Conservation (phyloP, 2,329 filamentous ascomycete species). For the Aspergillus latus region DNA sequence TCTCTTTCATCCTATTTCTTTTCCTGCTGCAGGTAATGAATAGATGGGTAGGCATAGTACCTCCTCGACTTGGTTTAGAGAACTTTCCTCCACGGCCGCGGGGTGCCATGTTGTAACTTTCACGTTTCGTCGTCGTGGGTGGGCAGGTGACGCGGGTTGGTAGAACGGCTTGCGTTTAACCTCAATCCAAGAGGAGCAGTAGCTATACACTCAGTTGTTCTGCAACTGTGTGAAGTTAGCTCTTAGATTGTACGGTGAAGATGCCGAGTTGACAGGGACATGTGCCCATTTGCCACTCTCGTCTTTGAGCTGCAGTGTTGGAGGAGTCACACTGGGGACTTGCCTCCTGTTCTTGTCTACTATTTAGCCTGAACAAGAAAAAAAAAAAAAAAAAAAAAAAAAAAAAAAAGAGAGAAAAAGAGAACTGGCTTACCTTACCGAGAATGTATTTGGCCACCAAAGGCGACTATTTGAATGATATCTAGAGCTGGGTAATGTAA, state of each 20-base stretch:
- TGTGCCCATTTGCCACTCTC: neutral
- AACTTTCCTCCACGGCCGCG: constrained; percentile 91
- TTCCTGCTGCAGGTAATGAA: neutral
- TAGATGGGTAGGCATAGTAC: constrained; percentile 50
- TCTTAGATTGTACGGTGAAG: neutral
- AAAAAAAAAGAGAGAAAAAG: too few relatives aligned
- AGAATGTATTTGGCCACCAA: neutral
- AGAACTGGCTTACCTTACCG: too few relatives aligned
- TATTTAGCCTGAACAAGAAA: neutral
- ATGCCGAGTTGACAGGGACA: neutral
- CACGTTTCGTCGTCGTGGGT: neutral
- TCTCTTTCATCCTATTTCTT: neutral
- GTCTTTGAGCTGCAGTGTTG: neutral
- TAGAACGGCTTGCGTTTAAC: neutral
- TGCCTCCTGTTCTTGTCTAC: neutral
- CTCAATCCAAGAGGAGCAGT: too few relatives aligned
- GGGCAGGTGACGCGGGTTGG: neutral
- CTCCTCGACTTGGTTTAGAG: constrained; percentile 88
- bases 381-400: neutral
- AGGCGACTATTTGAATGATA: too few relatives aligned
- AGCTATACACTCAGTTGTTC: too few relatives aligned
- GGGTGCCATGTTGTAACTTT: constrained; percentile 39
- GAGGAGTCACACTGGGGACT: neutral
- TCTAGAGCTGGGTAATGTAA: too few relatives aligned
- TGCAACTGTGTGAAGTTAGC: neutral